These are phyloP conservation scores for Alternaria brassicae DNA, from an alignment of 2,329 filamentous ascomycete species.

Conservation along the genomic window DNA sequence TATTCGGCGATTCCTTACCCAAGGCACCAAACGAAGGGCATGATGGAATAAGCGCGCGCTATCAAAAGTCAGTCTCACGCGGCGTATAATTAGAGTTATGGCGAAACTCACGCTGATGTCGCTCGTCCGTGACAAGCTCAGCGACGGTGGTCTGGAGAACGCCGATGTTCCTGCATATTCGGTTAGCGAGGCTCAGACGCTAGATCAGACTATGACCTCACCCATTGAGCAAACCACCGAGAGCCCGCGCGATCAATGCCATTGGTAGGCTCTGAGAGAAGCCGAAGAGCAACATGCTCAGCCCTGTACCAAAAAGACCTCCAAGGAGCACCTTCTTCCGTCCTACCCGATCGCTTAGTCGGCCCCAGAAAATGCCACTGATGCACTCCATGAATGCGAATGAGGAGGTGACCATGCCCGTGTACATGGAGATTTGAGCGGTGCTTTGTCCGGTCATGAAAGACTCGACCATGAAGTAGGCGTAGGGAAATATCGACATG, in stretches of 20 bases:
- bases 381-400: conserved; percentile 97
- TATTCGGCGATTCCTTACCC: conserved; percentile 62
- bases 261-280: conserved; percentile 83
- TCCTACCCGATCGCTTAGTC: conserved; percentile 88
- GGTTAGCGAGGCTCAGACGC: conserved; percentile 40
- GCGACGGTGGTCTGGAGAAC: conserved; percentile 95
- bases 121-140: conserved; percentile 89
- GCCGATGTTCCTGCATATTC: conserved; percentile 77
- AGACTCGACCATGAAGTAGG: conserved; percentile 95
- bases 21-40: conserved; percentile 98
- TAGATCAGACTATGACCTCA: conserved; percentile 57
- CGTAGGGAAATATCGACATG: conserved; percentile 99
- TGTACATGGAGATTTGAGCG: conserved; percentile 86
- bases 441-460: conserved; percentile 84
- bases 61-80: conserved; percentile 34
- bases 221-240: conserved; percentile 93
- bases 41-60: conserved; percentile 94
- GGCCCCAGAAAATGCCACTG: conserved; percentile 90
- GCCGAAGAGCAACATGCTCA: conserved; percentile 93
- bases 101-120: conserved; percentile 78
- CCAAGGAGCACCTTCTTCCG: conserved; percentile 90
- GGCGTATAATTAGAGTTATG: conserved; percentile 10
- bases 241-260: conserved; percentile 83
- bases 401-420: conserved; percentile 93
- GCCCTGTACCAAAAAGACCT: conserved; percentile 86